Conservation (phyloP, 2,329 filamentous ascomycete species). For the Arthrinium puccinioides region DNA sequence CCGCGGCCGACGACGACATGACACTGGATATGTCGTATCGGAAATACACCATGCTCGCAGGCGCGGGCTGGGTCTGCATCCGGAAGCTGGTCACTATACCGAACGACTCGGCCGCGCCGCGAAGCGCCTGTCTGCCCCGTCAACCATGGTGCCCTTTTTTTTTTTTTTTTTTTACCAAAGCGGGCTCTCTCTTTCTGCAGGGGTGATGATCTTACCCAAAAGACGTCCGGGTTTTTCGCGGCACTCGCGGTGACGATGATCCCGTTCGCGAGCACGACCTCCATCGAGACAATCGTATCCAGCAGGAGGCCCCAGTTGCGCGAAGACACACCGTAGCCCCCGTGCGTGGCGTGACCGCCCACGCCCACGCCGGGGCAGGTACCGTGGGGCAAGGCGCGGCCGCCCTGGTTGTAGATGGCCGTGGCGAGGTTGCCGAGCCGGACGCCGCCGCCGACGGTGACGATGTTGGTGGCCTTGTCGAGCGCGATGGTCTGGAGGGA, state of each 20-base stretch:
- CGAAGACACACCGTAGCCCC: conserved; percentile 34
- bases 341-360: conserved; percentile 38
- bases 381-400: conserved; percentile 33
- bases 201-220: conserved; percentile 38
- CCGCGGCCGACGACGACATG: too few relatives aligned
- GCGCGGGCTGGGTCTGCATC: conserved; percentile 23
- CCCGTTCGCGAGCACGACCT: conserved; percentile 41
- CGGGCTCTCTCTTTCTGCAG: too few relatives aligned
- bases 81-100: conserved; percentile 29
- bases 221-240: conserved; percentile 37
- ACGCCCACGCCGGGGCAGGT: conserved; percentile 37
- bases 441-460: conserved; percentile 30
- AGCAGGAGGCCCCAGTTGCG: conserved; percentile 43
- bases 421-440: conserved; percentile 35
- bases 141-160: too few relatives aligned
- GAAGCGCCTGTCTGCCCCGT: too few relatives aligned
- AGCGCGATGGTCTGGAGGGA: conserved; percentile 17
- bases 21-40: too few relatives aligned
- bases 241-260: conserved; percentile 33
- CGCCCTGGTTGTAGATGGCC: conserved; percentile 24
- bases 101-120: conserved; percentile 31
- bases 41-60: conserved; percentile 26
- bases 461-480: conserved; percentile 8
- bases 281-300: conserved; percentile 38
- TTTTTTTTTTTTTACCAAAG: too few relatives aligned